Conservation (phyloP, 257 asterid genomes). For the Ehretia macrophylla region DNA sequence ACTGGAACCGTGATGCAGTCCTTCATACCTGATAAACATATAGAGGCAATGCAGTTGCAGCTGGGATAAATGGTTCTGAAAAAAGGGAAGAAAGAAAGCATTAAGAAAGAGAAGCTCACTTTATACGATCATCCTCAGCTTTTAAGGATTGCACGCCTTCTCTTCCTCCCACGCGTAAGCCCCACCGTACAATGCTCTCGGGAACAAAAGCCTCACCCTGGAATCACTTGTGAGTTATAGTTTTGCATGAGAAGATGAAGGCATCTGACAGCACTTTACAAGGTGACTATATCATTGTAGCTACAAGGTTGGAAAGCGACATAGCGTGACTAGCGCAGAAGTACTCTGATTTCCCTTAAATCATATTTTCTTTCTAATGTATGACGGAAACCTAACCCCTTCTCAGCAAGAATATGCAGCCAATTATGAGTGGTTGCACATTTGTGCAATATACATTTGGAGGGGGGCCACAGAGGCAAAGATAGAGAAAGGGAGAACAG, state of each 20-base stretch:
- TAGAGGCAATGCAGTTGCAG: neutral
- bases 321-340: too few species aligned
- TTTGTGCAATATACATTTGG: neutral
- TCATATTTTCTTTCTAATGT: too few species aligned
- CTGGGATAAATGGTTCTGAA: neutral
- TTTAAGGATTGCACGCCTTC: constrained; percentile 52
- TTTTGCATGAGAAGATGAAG: neutral
- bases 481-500: neutral
- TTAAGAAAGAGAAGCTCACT: constrained; percentile 33
- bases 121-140: constrained; percentile 67
- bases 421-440: neutral
- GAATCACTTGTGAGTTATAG: neutral
- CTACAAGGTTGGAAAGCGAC: too few species aligned
- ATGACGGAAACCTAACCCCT: too few species aligned
- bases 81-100: neutral
- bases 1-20: constrained; percentile 96
- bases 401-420: neutral
- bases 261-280: neutral
- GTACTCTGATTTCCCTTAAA: too few species aligned
- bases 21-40: constrained; percentile 54
- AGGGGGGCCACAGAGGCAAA: neutral
- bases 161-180: constrained; percentile 64
- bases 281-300: neutral
- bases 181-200: constrained; percentile 75
- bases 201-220: constrained; percentile 98